Evolutionary conservation across 306 rosid genomes (phyloP).

Genomic region (Sindora glabra): DNA sequence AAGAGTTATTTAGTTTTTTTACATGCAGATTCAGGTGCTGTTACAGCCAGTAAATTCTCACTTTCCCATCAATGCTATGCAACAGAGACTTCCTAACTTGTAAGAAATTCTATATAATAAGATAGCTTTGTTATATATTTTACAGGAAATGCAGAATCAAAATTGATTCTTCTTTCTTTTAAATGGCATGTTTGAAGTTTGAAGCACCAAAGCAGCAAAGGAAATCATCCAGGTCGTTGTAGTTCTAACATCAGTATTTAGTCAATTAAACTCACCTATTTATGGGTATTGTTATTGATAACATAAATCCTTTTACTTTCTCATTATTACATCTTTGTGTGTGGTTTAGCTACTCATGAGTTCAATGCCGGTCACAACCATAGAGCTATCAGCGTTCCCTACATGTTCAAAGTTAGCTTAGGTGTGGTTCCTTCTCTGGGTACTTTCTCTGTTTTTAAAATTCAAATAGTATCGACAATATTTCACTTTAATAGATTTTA

Average conservation of each 20-base stretch:
- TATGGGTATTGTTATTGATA: neutral
- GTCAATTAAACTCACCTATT: neutral
- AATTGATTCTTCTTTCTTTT: neutral
- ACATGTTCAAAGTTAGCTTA: constrained; percentile 66
- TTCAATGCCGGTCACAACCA: constrained; percentile 62
- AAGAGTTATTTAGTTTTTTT: neutral
- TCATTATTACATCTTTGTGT: neutral
- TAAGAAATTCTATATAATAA: neutral
- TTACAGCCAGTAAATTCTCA: neutral
- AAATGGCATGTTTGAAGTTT: neutral
- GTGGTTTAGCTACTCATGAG: constrained; percentile 76
- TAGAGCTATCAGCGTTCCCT: constrained; percentile 74
- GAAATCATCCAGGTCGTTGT: constrained; percentile 41
- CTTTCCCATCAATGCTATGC: neutral
- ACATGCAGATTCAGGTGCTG: constrained; percentile 11
- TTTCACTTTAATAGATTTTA: too few species aligned
- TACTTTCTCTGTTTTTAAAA: neutral
- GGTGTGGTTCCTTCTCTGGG: constrained; percentile 31
- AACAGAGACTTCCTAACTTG: constrained; percentile 11
- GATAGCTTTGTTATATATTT: neutral
- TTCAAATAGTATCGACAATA: too few species aligned
- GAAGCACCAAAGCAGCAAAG: constrained; percentile 37
- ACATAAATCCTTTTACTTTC: neutral
- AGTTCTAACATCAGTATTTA: constrained; percentile 62
- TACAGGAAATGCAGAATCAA: too few species aligned